phyloP scores from a whole-genome alignment of 139 green algal species.

The Protoeuglena noctilucae region DNA sequence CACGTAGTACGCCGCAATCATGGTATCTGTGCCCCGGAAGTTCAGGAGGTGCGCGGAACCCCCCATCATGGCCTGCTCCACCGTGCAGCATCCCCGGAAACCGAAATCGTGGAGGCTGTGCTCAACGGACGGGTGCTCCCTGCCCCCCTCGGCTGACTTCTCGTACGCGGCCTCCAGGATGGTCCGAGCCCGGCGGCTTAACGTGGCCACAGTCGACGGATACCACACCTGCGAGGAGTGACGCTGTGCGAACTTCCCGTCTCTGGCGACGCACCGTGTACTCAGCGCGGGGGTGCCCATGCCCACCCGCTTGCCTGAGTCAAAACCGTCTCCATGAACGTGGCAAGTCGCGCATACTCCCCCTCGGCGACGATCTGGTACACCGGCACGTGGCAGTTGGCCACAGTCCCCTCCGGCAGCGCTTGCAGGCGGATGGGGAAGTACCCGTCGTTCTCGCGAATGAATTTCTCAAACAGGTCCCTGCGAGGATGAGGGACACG shows the following conservation, averaged over 20 bases:
- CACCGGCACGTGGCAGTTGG: conserved; percentile 53
- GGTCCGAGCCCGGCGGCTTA: conserved; percentile 49
- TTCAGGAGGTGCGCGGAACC: conserved; percentile 73
- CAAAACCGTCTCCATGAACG: conserved; percentile 74
- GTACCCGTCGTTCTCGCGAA: conserved; percentile 66
- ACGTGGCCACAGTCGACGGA: conserved; percentile 68
- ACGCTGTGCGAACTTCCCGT: not conserved
- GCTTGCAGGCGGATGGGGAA: conserved; percentile 75
- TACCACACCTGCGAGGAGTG: conserved; percentile 35
- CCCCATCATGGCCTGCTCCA: conserved; percentile 73
- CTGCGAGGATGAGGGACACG: no score
- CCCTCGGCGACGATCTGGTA: conserved; percentile 64
- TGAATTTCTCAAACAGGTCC: conserved; percentile 64
- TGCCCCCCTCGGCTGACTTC: conserved; percentile 33
- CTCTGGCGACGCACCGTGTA: not conserved
- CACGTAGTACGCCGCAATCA: conserved; percentile 71
- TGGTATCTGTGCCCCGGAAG: conserved; percentile 71
- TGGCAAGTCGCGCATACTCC: conserved; percentile 60
- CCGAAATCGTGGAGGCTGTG: conserved; percentile 68
- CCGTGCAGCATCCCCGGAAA: conserved; percentile 43
- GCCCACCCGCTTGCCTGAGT: conserved; percentile 39
- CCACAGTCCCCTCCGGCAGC: conserved; percentile 57
- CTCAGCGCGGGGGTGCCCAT: not conserved
- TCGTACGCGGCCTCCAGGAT: conserved; percentile 62
- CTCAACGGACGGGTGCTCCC: conserved; percentile 29